Evolutionary conservation across 352 stramenopile species (phyloP).

Genomic region (Phytophthora multivora): DNA sequence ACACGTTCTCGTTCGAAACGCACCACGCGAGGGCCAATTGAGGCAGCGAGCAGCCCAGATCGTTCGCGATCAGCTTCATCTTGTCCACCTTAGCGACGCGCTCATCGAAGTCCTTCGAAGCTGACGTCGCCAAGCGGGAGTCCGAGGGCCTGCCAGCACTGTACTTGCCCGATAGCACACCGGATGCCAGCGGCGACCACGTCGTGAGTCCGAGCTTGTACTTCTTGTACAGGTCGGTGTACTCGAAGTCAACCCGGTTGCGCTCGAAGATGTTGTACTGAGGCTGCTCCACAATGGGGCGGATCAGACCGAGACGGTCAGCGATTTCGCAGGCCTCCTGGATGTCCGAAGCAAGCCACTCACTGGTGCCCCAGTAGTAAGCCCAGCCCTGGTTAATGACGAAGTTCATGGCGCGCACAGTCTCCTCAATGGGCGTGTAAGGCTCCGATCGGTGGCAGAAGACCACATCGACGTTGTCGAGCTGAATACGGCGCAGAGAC

Average conservation of each 20-base stretch:
- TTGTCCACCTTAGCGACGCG: conserved; percentile 37
- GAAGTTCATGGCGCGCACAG: background rate
- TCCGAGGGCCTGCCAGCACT: conserved; percentile 32
- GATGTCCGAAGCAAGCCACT: conserved; percentile 45
- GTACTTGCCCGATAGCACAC: conserved; percentile 72
- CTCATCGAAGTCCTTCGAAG: conserved; percentile 8
- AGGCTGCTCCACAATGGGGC: conserved; percentile 1
- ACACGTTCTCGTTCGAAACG: conserved; percentile 53
- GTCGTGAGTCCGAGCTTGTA: conserved; percentile 12
- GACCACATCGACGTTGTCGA: conserved; percentile 4
- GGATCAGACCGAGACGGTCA: conserved; percentile 1
- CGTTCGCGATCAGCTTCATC: conserved; percentile 45
- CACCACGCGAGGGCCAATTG: conserved; percentile 58
- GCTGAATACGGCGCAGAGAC: background rate
- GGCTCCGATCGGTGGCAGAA: conserved; percentile 3
- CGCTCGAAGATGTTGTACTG: conserved; percentile 7
- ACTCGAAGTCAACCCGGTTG: background rate
- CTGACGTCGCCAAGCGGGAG: conserved; percentile 29
- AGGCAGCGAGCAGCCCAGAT: conserved; percentile 50
- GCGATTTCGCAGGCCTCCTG: conserved; percentile 1
- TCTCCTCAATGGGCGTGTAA: background rate
- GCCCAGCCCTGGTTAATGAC: background rate
- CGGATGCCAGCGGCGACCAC: conserved; percentile 1
- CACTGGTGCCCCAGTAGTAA: conserved; percentile 30
- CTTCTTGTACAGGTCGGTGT: conserved; percentile 8